phyloP scores from a whole-genome alignment of 148 eudicot species.

The Dysphania ambrosioides region DNA sequence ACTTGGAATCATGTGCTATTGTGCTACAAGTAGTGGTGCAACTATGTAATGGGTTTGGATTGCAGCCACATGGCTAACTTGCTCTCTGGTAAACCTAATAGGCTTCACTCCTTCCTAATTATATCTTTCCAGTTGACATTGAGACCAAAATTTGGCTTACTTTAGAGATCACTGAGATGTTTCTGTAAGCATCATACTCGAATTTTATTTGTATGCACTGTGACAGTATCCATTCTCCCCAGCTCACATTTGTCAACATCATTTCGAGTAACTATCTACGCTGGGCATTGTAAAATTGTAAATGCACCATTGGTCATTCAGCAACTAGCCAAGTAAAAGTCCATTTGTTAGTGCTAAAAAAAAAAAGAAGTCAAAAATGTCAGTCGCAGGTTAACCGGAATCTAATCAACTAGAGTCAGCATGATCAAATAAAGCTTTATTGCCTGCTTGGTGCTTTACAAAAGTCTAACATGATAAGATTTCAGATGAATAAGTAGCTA shows the following conservation, averaged over 20 bases:
- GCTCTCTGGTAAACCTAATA: not conserved
- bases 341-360: not conserved
- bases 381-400: not conserved
- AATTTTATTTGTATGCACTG: not conserved
- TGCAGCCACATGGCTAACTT: not conserved
- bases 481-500: not conserved
- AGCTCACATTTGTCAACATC: not conserved
- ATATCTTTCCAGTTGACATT: too few relatives aligned
- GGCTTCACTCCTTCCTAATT: not conserved
- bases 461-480: not conserved
- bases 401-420: constrained; percentile 6
- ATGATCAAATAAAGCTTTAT: not conserved
- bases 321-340: not conserved
- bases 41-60: not conserved
- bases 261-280: not conserved
- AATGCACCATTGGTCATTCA: not conserved
- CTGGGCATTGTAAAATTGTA: constrained; percentile 6
- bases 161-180: not conserved
- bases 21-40: not conserved
- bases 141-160: too few relatives aligned
- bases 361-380: not conserved
- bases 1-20: not conserved
- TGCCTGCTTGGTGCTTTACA: not conserved
- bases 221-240: not conserved
- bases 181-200: not conserved